Base-by-base conservation (phyloP, 1,284 basidiomycete species). In the Calocybe gambosa region DNA sequence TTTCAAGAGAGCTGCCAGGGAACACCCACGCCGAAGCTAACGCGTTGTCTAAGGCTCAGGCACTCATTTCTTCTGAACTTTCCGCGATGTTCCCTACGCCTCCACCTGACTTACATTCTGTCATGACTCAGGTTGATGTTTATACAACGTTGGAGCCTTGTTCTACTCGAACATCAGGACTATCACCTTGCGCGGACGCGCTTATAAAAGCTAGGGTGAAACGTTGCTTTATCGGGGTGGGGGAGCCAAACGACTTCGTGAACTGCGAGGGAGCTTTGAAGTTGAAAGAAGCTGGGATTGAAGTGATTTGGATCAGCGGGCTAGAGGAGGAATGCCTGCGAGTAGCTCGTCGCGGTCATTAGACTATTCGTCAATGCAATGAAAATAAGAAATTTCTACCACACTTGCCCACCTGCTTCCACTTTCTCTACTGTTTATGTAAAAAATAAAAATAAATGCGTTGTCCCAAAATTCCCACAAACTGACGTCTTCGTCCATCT, bases 61-160 rank as follows among this genome's bases (percentile, higher is more conserved):
- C 56, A 15, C 62, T 82, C 36, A 70, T 77, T 3, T 43, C 57
- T 8, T 56, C 66, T 3, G 63, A 78, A 34, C 58, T 84, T 25
- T 57, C 60, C 1, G 50, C 61, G 6, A 59, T 82, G 23, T 71
- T 80, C 47, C 67, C 75, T 7, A 53, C 55, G 3, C 47, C 62
- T n/a, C 53, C 61, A 0, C 51, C 61, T 26, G 38, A 53, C 39
- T 28, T 58, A 55, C 43, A 62, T 60, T 25, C 61, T 55, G 20
- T 60, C 74, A 65, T 93, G 44, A 50, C 66, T 7, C 67, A 71
- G 35, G 73, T 83, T 20, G 82, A 90, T 57, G 80, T 93, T 49
- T 99, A 95, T 61, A 96, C 94, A 0, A 99, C 95, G 0, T 83
- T 99, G 76, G 96, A 99, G 62, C 96, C 96, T 9, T 99, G 96